These are phyloP conservation scores for Leccinum arenicola DNA, from an alignment of 768 basidiomycete species.

Conservation along the genomic window DNA sequence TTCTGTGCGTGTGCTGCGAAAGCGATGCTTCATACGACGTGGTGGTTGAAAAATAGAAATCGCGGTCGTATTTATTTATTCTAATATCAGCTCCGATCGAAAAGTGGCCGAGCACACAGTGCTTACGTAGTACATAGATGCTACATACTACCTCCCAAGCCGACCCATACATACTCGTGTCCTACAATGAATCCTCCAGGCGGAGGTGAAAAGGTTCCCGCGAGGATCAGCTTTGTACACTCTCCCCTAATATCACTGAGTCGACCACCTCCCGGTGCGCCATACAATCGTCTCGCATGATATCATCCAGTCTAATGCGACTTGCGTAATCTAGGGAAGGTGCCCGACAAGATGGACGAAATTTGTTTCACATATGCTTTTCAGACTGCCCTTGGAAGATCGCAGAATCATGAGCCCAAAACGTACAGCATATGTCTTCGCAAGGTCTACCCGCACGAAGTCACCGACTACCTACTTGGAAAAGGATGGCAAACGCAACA, in stretches of 20 bases:
- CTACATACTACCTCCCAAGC: neutral
- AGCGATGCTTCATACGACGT: conserved; percentile 78
- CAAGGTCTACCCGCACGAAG: conserved; percentile 65
- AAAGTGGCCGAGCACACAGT: neutral
- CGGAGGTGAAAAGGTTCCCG: conserved; percentile 10
- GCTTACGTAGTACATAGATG: neutral
- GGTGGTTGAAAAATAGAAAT: conserved; percentile 22
- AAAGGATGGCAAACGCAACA: conserved; percentile 37
- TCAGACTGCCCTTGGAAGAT: conserved; percentile 54
- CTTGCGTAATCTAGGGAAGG: conserved; percentile 39
- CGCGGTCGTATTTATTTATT: neutral
- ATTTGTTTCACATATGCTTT: conserved; percentile 63
- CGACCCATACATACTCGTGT: neutral
- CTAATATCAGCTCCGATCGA: conserved; percentile 23
- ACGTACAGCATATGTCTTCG: conserved; percentile 63
- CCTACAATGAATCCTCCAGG: conserved; percentile 19
- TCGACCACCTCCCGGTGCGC: conserved; percentile 23
- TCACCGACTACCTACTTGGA: conserved; percentile 46
- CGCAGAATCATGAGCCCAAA: conserved; percentile 47
- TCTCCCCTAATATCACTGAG: conserved; percentile 26
- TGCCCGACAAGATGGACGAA: conserved; percentile 61
- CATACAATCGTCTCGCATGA: neutral
- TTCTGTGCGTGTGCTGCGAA: conserved; percentile 80
- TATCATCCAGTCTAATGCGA: neutral
- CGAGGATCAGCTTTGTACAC: conserved; percentile 23